Evolutionary conservation across 2,329 filamentous ascomycete species (phyloP).

Genomic region (Diaporthe humulicola): DNA sequence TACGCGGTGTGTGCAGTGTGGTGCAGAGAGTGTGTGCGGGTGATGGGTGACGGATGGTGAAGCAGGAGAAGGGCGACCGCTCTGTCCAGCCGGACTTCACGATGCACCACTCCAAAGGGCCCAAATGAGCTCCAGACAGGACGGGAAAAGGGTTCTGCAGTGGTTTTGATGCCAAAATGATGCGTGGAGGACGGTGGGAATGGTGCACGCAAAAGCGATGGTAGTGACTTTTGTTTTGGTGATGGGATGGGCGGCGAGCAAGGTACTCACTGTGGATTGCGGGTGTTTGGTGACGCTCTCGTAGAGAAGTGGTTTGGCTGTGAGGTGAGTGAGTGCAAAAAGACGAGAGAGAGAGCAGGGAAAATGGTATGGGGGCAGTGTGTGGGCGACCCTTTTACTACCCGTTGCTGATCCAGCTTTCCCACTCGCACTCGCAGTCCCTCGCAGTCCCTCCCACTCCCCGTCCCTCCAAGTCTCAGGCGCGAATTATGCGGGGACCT

Average conservation of each 20-base stretch:
- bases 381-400: conserved; percentile 37
- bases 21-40: conserved; percentile 32
- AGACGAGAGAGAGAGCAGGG: conserved; percentile 35
- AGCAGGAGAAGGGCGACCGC: conserved; percentile 34
- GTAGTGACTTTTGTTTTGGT: conserved; percentile 56
- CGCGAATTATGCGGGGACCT: conserved; percentile 30
- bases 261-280: conserved; percentile 38
- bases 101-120: conserved; percentile 26
- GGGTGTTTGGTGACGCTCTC: conserved; percentile 36
- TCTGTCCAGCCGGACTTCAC: conserved; percentile 23
- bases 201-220: conserved; percentile 18
- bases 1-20: conserved; percentile 35
- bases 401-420: conserved; percentile 32
- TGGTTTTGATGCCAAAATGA: conserved; percentile 20
- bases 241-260: conserved; percentile 38
- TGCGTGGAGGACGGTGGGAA: conserved; percentile 33
- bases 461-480: conserved; percentile 31
- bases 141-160: conserved; percentile 26
- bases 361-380: conserved; percentile 32
- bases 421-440: conserved; percentile 26
- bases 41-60: conserved; percentile 39
- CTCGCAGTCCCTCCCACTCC: conserved; percentile 20
- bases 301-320: conserved; percentile 35
- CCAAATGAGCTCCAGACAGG: conserved; percentile 23
- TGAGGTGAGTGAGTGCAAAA: conserved; percentile 32